Percentiles rank a stretch among this genome's conserved stretches.
phyloP scores from a whole-genome alignment of 306 rosid species.

The Lotus japonicus region DNA sequence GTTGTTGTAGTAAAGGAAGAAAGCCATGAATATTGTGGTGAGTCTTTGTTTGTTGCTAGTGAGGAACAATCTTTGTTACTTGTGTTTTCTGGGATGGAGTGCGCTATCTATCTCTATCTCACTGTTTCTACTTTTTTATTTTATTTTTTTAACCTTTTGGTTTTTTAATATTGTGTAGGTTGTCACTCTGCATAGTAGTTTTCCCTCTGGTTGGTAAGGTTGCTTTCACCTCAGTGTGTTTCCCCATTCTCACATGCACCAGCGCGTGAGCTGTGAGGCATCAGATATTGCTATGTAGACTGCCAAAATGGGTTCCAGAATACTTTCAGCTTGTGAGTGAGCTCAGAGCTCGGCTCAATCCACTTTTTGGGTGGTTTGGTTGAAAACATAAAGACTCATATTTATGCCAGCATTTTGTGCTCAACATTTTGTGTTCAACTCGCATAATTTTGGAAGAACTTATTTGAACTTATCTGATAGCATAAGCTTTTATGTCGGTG shows the following conservation, averaged over 20 bases:
- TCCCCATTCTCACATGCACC: background rate
- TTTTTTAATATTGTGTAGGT: constrained; percentile 28
- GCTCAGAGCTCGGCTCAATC: no score
- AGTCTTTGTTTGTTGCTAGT: background rate
- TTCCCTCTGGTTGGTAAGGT: constrained; percentile 33
- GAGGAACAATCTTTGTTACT: constrained; percentile 47
- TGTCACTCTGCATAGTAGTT: constrained; percentile 35
- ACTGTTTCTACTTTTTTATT: background rate
- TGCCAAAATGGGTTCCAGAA: no score
- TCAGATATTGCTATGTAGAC: no score
- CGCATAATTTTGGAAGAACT: no score
- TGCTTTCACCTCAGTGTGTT: constrained; percentile 26
- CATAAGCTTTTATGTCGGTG: no score
- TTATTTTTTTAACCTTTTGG: background rate
- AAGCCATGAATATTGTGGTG: constrained; percentile 23
- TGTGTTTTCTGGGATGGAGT: constrained; percentile 60
- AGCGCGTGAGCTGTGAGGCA: constrained; percentile 8
- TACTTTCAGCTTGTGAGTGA: no score
- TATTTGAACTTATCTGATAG: no score
- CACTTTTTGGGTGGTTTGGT: no score
- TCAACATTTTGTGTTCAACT: no score
- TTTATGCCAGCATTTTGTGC: no score
- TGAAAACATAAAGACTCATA: no score
- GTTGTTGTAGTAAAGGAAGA: background rate
- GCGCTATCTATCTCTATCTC: constrained; percentile 15